phyloP scores from a whole-genome alignment of 768 basidiomycete genomes.

The Tulasnella calospora region DNA sequence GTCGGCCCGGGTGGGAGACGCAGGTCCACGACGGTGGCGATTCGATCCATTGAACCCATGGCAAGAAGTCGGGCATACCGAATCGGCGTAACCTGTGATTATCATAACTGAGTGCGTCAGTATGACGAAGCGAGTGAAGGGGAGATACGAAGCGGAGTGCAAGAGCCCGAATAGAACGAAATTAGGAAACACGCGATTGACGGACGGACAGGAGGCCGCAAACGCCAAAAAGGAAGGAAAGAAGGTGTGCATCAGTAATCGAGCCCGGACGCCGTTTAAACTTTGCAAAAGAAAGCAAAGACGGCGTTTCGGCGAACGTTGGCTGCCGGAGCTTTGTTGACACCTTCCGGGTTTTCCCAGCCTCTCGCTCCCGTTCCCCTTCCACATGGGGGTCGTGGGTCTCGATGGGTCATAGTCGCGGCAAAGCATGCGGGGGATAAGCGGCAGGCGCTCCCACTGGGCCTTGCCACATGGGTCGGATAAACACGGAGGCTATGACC shows the following conservation, averaged over 20 bases:
- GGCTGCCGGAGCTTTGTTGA: neutral
- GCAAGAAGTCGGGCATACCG: constrained; percentile 23
- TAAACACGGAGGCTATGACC: constrained; percentile 1
- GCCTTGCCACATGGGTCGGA: neutral
- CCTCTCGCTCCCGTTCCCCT: neutral
- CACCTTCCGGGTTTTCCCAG: neutral
- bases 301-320: constrained; percentile 2
- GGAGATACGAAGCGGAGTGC: neutral
- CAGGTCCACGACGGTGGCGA: constrained; percentile 19
- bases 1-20: constrained; percentile 20
- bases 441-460: neutral
- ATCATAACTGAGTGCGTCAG: neutral
- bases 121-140: neutral
- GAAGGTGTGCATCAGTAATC: neutral
- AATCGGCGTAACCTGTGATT: constrained; percentile 15
- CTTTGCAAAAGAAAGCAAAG: neutral
- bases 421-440: constrained; percentile 2
- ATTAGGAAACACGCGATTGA: neutral
- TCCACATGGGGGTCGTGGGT: neutral
- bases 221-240: neutral
- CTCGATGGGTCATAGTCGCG: neutral
- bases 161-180: neutral
- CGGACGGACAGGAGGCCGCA: neutral
- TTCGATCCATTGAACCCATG: constrained; percentile 24
- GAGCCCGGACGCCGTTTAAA: neutral